Evolutionary conservation across 441 rosid species (phyloP), one percentile per base, ranked within the genome.

Genomic region (Breynia disticha): DNA sequence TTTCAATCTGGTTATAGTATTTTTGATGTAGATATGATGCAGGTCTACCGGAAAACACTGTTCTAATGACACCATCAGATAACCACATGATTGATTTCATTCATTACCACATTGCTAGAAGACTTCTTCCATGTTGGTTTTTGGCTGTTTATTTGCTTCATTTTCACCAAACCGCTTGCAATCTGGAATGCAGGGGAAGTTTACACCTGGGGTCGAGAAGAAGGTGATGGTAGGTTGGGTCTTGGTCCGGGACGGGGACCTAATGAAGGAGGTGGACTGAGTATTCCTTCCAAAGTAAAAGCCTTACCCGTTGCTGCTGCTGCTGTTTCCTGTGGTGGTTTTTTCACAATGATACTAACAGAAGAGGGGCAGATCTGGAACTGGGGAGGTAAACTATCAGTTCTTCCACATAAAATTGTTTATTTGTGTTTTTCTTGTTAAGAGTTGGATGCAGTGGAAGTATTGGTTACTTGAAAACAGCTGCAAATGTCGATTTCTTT

Each of bases 201-300:
- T 46, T 86, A 76, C 65, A 86, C 83, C 54, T 86, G 96, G 97
- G 98, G 96, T 63, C 75, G 97, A 72, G 95, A 91, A 51, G 94
- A 91, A 74, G 98, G 94, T 39, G 98, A 88, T 49, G 97, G 98
- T 17, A 79, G 98, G 63, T 65, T 91, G 58, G 98, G 97, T 45
- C 94, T 86, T 19, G 98, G 98, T 46, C 89, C 95, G 67, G 82
- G 80, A 6, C 73, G 80, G 39, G 97, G 98, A 52, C 98, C 94
- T 37, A 87, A 88, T 60, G 95, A 87, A 77, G 94, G 82, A 39
- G 98, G 97, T 57, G 90, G 98, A 56, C 80, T 81, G 52, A 84
- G 98, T 67, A 74, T 88, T 60, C 98, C 95, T 17, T 84, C 83
- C 55, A 73, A 72, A 67, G 86, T 91, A 42, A 79, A 82, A 68